Evolutionary conservation across 768 basidiomycete genomes (phyloP), one percentile per base, ranked within the genome.

Genomic region (Lenzites betulinus): DNA sequence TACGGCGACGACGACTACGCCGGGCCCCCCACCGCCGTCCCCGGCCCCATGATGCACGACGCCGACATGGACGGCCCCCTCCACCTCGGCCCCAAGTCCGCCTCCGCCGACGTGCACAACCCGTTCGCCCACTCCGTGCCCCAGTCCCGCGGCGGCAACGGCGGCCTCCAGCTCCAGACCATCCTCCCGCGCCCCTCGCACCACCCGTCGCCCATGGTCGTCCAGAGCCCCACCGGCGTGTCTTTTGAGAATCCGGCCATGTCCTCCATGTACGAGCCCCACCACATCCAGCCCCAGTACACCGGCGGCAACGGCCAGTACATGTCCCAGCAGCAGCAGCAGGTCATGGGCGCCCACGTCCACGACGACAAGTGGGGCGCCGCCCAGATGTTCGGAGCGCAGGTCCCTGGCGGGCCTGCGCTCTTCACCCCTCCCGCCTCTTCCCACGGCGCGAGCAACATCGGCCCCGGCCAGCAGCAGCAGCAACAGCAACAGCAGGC

Each of bases 171-270:
- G 62, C 69, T 71, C 56, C 74, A 75, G 59, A 74, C 73, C 59
- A 72, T 75, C 63, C 64, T 73, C 49, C 72, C 74, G 13, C 64
- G 72, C 38, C 66, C 65, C 59, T 30, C 59, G 9, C 39, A 36
- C 18, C 51, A 58, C 41, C 30, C 30, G 4, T 68, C 70, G 28
- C 82, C 83, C 9, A 74, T 80, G 64, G 77, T 84, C 60, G 82
- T 78, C 38, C 74, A 78, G 70, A 75, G 72, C 48, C 73, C 77
- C 3, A 70, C 76, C 9, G 66, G 73, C 1, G 78, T 79, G 60
- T 79, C 79, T 3, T 83, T 75, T 56, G 83, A 84, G 67, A 84
- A 84, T 59, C 83, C 83, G 2, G 78, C 78, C 2, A 79, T 83
- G 75, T 69, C 79, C 52, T 66, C 75, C 13, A 64, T 77, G 30